Conservation (phyloP, 805 yeast genomes). For the Candida pseudoglaebosa region DNA sequence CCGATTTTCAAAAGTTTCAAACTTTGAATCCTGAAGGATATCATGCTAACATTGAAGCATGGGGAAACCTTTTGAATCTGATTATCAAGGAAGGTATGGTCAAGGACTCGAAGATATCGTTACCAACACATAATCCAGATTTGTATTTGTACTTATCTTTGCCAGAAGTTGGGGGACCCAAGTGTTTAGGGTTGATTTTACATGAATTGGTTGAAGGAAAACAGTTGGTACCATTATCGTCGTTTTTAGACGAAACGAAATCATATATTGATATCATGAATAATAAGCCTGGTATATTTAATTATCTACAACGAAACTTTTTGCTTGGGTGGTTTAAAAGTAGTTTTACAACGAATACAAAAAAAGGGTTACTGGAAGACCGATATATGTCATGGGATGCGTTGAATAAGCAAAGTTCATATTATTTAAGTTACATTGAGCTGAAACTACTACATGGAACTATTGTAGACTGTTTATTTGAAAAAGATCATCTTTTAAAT, state of each 20-base stretch:
- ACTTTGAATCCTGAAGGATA: conserved; percentile 39
- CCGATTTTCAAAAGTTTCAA: conserved; percentile 27
- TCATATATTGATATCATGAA: conserved; percentile 7
- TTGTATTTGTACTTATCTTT: conserved; percentile 18
- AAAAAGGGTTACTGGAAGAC: conserved; percentile 18
- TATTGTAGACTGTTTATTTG: conserved; percentile 14
- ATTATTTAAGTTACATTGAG: conserved; percentile 5
- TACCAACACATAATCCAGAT: conserved; percentile 14
- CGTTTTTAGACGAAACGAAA: conserved; percentile 6
- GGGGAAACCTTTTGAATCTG: conserved; percentile 21
- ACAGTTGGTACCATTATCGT: conserved; percentile 17
- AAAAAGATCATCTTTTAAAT: conserved; percentile 10
- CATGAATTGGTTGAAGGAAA: conserved; percentile 19
- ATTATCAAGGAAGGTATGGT: conserved; percentile 15
- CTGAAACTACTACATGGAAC: conserved; percentile 10
- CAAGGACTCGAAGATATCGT: conserved; percentile 15
- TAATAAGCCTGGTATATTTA: conserved; percentile 1
- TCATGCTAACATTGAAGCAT: conserved; percentile 39
- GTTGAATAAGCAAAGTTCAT: conserved; percentile 11
- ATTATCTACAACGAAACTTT: conserved; percentile 10
- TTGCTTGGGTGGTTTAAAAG: conserved; percentile 17
- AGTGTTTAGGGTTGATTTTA: conserved; percentile 21
- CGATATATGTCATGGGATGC: conserved; percentile 20
- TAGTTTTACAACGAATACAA: conserved; percentile 10
- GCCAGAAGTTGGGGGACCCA: conserved; percentile 31